Evolutionary conservation across 306 rosid genomes (phyloP), one percentile per base, ranked within the genome.

Genomic region (Cucurbita maxima): DNA sequence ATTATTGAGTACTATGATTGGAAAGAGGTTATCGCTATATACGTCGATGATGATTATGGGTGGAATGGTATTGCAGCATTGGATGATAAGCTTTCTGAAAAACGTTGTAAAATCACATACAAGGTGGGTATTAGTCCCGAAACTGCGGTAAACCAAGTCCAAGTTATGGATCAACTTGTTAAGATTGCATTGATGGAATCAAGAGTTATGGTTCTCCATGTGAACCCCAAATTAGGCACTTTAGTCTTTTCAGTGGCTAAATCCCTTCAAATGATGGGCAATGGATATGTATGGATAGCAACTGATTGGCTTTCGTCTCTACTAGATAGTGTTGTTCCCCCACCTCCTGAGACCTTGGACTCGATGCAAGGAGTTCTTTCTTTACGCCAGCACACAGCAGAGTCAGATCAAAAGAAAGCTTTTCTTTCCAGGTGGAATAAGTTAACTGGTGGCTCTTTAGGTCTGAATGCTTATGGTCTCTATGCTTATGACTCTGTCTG

Each of bases 241-340:
- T 58, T 54, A 73, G 74, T 95, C 78, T 85, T 95, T 76, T 72
- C 84, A 44, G 88, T 89, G 75, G 97, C 99, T 0, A 81, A 37
- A 19, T 87, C 81, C 84, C 97, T 95, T 72, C 89, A 86, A 78
- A 95, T 95, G 97, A 80, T 80, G 67, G 85, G 85, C n/a, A 82
- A 82, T 81, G 99, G 96, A 47, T 89, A 83, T 80, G 99, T 85
- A 18, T 95, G 99, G 99, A 91, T 95, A 76, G 91, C 95, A 47
- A 89, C 97, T 0, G 97, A 95, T 44, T 95, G 97, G 97, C 96
- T 95, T 55, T 85, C 97, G 0, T 78, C 88, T 76, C 82, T 86
- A 66, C 53, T 95, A 71, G 99, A 95, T 79, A 86, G 96, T 64
- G 16, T 62, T 15, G 64, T 58, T 22, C 84, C 87, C 76, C 88